Base-by-base conservation (phyloP, 352 stramenopile genomes). In the Paralagenidium karlingii region DNA sequence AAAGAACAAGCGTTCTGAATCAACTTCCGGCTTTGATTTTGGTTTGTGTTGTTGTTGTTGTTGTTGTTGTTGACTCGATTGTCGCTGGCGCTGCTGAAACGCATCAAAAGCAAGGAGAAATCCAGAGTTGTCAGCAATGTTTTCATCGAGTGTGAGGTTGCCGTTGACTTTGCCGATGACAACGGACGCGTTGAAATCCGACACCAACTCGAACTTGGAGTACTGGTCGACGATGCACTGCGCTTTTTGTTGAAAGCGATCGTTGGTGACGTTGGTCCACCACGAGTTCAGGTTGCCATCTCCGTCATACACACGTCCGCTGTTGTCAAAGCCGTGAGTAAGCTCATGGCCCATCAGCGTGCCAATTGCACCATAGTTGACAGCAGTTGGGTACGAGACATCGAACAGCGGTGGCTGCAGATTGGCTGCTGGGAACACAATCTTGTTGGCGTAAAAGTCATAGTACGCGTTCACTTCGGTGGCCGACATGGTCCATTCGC, bases 341-440 rank as follows among this genome's bases (percentile, higher is more conserved):
- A 98, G 89, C 54, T 97, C 93, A 48, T 98, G 90, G 4, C 87
- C 93, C 36, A 97, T 94, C 33, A 97, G 66, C 8, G 71, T 84
- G 13, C 90, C 88, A 48, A 97, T 97, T 2, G 69, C 75, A 10
- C 93, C 93, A 51, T 91, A 98, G 45, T 97, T 97, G 2, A 91
- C 78, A 7, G 86, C 82, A 24, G 86, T 60, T 27, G 96, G 83
- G 0, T 58, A 58, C 21, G 68, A 56, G 16, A 62, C 64, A 30
- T 86, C 58, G 44, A 97, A 98, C 40, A 97, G 96, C 5, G 93
- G 93, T 34, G 87, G 68, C 53, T 98, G 90, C 11, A 98, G 47
- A 43, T 97, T 98, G 2, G 86, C 93, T 3, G 93, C 93, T 3
- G 93, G 93, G 52, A 98, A 98, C 7, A 97, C 88, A 46, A 98